These are phyloP conservation scores for Nitzschia inconspicua DNA, from an alignment of 108 stramenopile species.

Conservation along the genomic window DNA sequence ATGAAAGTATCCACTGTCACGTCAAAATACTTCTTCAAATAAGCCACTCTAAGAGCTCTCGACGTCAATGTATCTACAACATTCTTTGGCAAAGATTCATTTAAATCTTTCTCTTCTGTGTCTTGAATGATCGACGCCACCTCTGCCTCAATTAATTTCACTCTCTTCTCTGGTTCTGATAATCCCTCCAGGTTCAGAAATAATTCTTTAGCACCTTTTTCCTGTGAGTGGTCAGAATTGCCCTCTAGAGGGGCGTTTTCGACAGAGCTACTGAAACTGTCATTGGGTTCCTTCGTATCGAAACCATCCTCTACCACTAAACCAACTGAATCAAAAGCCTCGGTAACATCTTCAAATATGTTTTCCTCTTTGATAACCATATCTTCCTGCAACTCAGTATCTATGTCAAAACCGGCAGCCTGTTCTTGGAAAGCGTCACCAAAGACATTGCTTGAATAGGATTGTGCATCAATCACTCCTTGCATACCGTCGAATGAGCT, in stretches of 20 bases:
- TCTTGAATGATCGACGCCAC: neutral
- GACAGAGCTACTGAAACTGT: too few relatives aligned
- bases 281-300: neutral
- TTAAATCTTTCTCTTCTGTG: neutral
- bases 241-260: too few relatives aligned
- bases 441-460: too few relatives aligned
- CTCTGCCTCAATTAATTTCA: neutral
- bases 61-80: slow-evolving; percentile 13
- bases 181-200: neutral
- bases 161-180: neutral
- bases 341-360: too few relatives aligned
- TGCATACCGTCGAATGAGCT: too few relatives aligned
- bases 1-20: slow-evolving; percentile 12
- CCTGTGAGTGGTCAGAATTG: too few relatives aligned
- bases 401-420: too few relatives aligned
- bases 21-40: slow-evolving; percentile 27
- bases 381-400: too few relatives aligned
- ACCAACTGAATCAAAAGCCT: neutral
- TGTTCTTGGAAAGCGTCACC: too few relatives aligned
- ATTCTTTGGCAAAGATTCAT: slow-evolving; percentile 8
- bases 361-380: too few relatives aligned
- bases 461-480: too few relatives aligned
- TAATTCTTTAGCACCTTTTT: too few relatives aligned
- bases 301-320: neutral
- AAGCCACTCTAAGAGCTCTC: slow-evolving; percentile 10